phyloP scores from a whole-genome alignment of 495 filamentous ascomycete genomes.

The Pyronema domesticum region DNA sequence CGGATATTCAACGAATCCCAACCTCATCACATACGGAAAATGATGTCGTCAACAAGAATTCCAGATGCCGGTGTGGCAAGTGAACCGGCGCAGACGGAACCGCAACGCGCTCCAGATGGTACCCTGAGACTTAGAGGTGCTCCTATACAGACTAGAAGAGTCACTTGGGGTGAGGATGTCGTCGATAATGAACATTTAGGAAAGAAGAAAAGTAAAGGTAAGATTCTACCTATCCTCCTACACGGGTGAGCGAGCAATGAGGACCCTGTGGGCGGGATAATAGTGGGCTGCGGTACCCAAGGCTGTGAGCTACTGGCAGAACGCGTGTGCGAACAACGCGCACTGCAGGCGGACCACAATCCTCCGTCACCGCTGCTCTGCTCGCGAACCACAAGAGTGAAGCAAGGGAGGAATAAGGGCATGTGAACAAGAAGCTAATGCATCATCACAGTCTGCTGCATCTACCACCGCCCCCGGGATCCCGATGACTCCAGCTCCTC shows the following conservation, averaged over 20 bases:
- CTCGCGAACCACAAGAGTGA: no score
- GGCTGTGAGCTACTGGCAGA: background rate
- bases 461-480: constrained; percentile 72
- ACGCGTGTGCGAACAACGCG: no score
- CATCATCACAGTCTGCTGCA: constrained; percentile 69
- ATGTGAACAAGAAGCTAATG: background rate
- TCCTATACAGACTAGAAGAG: constrained; percentile 31
- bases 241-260: background rate
- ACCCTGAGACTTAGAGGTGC: constrained; percentile 21
- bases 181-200: constrained; percentile 93
- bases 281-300: background rate
- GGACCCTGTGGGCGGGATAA: background rate
- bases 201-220: constrained; percentile 86
- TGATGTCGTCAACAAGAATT: no score
- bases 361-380: no score
- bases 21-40: no score
- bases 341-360: no score
- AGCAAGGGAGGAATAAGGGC: background rate
- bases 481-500: constrained; percentile 76
- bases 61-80: no score
- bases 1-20: no score
- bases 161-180: constrained; percentile 85
- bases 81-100: no score
- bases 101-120: constrained; percentile 17
- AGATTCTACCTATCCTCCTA: constrained; percentile 3